Base-by-base conservation (phyloP, 2,329 filamentous ascomycete species). In the Aspergillus nomiae region DNA sequence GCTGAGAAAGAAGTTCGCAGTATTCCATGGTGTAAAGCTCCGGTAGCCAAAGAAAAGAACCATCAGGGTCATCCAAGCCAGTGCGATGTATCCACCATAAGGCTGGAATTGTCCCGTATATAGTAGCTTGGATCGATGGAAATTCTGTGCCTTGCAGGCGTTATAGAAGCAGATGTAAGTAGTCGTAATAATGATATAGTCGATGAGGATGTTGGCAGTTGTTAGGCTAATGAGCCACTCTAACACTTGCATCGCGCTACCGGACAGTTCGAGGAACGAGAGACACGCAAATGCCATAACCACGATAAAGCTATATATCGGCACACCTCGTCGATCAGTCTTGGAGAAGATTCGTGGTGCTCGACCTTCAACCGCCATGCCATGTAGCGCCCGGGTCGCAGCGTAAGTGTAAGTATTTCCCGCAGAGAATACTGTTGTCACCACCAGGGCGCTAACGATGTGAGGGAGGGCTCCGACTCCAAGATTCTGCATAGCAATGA, bases 311-410 rank as follows among this genome's bases (percentile, higher is more conserved):
- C 9, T 12, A 24, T 50, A 30, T 4, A 50, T 50, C 3, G 46
- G 46, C 5, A 50, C 46, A 28, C 46, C 46, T 4, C 14, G 10
- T 16, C 14, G 24, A 8, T 21, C 26, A 50, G 21, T 26, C 26
- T 50, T 50, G 46, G 21, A 7, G 46, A 50, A 43, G 41, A 43
- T 21, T 14, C 70, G 19, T 19, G 46, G 46, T 2, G 46, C 46
- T 3, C 14, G 46, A 24, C 46, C 46, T 6, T 28, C 26, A 6
- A 12, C 4, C 24, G 46, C 46, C n/a, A 50, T 21, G 0, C 24
- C 46, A 16, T 28, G n/a, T 2, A 50, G 24, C 12, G n/a, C 26
- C 1, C 46, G 46, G 10, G 46, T 26, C 24, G 46, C n/a, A 10
- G 46, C 14, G 19, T 50, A 50, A 11, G 14, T 28, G 14, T 50